Evolutionary conservation across 257 asterid genomes (phyloP).

Genomic region (Cruciata laevipes): DNA sequence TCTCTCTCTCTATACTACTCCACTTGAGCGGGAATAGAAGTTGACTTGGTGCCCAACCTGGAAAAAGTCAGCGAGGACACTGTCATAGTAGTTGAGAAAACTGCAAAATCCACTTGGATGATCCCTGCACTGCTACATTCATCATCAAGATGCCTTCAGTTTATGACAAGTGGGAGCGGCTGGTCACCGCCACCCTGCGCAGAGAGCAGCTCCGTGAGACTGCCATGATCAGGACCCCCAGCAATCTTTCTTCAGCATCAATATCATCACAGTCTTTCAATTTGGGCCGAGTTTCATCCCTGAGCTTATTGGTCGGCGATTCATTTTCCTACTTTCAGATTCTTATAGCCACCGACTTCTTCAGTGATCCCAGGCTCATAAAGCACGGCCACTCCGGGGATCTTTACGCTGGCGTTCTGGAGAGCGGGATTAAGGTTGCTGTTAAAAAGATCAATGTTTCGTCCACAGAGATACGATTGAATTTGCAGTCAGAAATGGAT

Average conservation of each 20-base stretch:
- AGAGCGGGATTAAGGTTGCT: background rate
- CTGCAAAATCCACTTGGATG: background rate
- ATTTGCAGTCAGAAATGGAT: conserved; percentile 1
- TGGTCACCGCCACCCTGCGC: conserved; percentile 8
- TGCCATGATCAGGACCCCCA: conserved; percentile 3
- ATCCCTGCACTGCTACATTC: background rate
- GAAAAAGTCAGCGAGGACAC: background rate
- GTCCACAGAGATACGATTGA: background rate
- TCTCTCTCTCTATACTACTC: too few species aligned
- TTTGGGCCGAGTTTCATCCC: background rate
- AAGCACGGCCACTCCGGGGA: conserved; percentile 1
- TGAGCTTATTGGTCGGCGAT: background rate
- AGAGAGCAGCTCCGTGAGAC: background rate
- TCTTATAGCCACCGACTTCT: background rate
- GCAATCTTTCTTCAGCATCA: background rate
- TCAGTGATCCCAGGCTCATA: background rate
- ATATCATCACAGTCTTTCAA: background rate
- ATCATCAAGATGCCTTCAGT: background rate
- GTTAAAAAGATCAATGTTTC: background rate
- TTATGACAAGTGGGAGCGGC: conserved; percentile 15
- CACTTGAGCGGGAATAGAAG: too few species aligned
- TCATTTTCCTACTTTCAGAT: background rate
- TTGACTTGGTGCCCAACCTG: background rate
- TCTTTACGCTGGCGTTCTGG: background rate
- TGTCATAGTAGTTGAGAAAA: too few species aligned